phyloP scores from a whole-genome alignment of 495 filamentous ascomycete species.

The Trichocladium uniseriatum region DNA sequence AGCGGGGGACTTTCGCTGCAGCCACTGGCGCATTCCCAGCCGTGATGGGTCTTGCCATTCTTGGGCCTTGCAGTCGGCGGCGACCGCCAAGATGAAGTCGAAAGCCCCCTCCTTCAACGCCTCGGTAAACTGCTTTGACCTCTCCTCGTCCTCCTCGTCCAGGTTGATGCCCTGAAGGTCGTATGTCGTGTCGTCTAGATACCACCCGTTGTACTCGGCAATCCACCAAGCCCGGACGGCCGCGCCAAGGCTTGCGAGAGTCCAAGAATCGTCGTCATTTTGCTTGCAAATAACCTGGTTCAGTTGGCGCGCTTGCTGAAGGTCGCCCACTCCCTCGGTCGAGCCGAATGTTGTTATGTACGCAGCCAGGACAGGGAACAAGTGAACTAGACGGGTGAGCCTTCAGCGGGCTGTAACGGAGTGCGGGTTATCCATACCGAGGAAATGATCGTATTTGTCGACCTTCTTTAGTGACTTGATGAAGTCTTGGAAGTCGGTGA shows the following conservation, averaged over 20 bases:
- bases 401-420: neutral
- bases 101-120: conserved; percentile 85
- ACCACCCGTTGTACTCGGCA: conserved; percentile 84
- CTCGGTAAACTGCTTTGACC: conserved; percentile 60
- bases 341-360: conserved; percentile 68
- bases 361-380: conserved; percentile 65
- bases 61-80: conserved; percentile 57
- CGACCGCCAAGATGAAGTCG: conserved; percentile 78
- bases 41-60: conserved; percentile 79
- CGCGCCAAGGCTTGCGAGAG: conserved; percentile 62
- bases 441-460: conserved; percentile 60
- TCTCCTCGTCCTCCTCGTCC: conserved; percentile 54
- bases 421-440: conserved; percentile 17
- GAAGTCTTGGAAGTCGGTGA: conserved; percentile 64
- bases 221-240: conserved; percentile 74
- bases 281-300: conserved; percentile 55
- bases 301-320: conserved; percentile 58
- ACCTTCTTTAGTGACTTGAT: conserved; percentile 53
- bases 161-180: conserved; percentile 47
- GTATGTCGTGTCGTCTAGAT: conserved; percentile 57
- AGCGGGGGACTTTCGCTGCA: conserved; percentile 66
- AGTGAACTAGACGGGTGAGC: conserved; percentile 50
- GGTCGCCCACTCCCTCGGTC: conserved; percentile 46
- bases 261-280: conserved; percentile 57
- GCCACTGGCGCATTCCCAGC: conserved; percentile 59